A percentile compares a stretch with the other conserved stretches of the same genome.
Conservation (phyloP, 2,329 filamentous ascomycete species). For the Xylaria sp. region DNA sequence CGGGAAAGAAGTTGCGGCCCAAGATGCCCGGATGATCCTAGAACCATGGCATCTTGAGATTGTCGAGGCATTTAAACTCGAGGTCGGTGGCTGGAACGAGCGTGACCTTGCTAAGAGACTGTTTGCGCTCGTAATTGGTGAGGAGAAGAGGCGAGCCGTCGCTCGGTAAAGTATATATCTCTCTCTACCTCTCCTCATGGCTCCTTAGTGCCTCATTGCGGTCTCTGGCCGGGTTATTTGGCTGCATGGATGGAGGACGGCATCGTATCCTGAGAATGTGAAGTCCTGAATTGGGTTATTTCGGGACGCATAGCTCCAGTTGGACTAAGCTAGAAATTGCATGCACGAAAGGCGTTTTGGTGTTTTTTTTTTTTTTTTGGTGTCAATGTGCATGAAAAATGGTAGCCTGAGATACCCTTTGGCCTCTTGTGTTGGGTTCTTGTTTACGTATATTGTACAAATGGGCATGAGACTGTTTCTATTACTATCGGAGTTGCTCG, state of each 20-base stretch:
- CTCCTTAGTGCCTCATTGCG: background rate
- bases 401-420: background rate
- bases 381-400: background rate
- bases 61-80: slow-evolving; percentile 63
- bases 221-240: slow-evolving; percentile 5
- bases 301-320: background rate
- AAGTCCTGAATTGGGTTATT: background rate
- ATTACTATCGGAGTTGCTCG: background rate
- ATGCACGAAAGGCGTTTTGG: slow-evolving; percentile 5
- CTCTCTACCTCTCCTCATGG: background rate
- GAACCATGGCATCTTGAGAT: slow-evolving; percentile 69
- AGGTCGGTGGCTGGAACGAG: slow-evolving; percentile 64
- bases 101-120: slow-evolving; percentile 62
- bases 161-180: slow-evolving; percentile 8
- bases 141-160: slow-evolving; percentile 53
- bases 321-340: background rate
- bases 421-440: background rate
- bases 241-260: background rate
- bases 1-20: slow-evolving; percentile 61
- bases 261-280: background rate
- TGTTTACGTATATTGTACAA: background rate
- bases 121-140: slow-evolving; percentile 65
- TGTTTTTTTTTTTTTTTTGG: background rate
- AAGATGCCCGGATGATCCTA: slow-evolving; percentile 60
- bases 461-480: background rate